Conservation (phyloP, 2,329 filamentous ascomycete genomes). For the Geosmithia flava region DNA sequence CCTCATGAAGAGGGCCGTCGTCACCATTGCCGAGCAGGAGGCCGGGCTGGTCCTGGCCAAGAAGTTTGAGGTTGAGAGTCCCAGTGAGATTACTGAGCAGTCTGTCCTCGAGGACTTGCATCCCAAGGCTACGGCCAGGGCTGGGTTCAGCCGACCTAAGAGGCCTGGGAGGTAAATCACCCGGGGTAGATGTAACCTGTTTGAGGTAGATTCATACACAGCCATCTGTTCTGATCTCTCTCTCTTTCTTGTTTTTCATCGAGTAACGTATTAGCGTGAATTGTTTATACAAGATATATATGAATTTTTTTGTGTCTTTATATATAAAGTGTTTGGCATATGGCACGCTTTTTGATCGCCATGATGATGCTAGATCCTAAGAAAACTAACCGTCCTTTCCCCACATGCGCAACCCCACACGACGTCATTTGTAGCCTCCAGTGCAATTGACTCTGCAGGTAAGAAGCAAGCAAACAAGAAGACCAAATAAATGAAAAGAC, state of each 20-base stretch:
- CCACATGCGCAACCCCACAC: neutral
- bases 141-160: constrained; percentile 67
- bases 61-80: constrained; percentile 56
- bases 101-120: constrained; percentile 55
- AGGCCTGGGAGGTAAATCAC: constrained; percentile 50
- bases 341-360: neutral
- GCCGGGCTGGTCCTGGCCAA: constrained; percentile 56
- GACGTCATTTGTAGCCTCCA: neutral
- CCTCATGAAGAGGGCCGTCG: constrained; percentile 53
- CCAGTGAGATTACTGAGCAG: constrained; percentile 57
- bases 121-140: constrained; percentile 51
- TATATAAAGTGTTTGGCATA: neutral
- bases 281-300: neutral
- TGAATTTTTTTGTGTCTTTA: neutral
- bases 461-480: neutral
- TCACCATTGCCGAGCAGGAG: constrained; percentile 52
- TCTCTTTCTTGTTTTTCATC: too few relatives aligned
- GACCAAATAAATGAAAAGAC: neutral
- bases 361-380: neutral
- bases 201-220: too few relatives aligned
- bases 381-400: neutral
- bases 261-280: too few relatives aligned
- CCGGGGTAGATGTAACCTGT: too few relatives aligned
- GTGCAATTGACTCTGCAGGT: too few relatives aligned
- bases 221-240: too few relatives aligned